phyloP scores from a whole-genome alignment of 768 basidiomycete genomes.

The Pholiota conissans region DNA sequence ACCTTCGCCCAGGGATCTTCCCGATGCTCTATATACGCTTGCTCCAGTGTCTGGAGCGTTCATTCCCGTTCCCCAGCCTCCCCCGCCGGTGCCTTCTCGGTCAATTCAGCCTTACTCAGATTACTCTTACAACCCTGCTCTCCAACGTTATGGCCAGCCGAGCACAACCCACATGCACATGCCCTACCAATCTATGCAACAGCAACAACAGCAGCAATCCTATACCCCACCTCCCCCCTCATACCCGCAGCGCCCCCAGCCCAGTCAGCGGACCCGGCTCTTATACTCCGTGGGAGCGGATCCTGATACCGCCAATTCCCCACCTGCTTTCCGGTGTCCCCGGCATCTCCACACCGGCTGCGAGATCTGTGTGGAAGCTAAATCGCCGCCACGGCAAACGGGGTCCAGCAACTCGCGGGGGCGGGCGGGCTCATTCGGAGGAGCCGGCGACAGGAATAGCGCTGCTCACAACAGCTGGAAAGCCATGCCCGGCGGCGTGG shows the following conservation, averaged over 20 bases:
- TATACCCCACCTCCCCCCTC: conserved; percentile 11
- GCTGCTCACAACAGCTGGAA: conserved; percentile 26
- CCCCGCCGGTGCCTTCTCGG: conserved; percentile 9
- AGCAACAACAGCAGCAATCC: conserved; percentile 12
- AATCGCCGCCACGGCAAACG: conserved; percentile 29
- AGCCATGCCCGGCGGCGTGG: conserved; percentile 32
- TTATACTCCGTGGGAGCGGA: conserved; percentile 65
- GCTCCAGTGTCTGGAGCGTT: conserved; percentile 31
- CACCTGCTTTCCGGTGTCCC: conserved; percentile 65
- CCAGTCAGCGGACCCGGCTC: conserved; percentile 39
- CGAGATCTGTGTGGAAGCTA: conserved; percentile 75
- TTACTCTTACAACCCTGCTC: conserved; percentile 9
- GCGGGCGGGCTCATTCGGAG: conserved; percentile 11
- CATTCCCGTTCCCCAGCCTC: conserved; percentile 11
- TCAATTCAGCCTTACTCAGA: conserved; percentile 16
- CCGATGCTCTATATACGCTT: conserved; percentile 25
- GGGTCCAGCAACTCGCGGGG: conserved; percentile 26
- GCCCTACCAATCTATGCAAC: conserved; percentile 15
- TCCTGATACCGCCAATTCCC: conserved; percentile 59
- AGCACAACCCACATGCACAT: conserved; percentile 9
- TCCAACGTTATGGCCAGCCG: conserved; percentile 12
- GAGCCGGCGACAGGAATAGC: conserved; percentile 5
- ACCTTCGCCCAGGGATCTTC: conserved; percentile 27
- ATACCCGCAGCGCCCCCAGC: conserved; percentile 14
- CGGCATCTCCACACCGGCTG: conserved; percentile 74